Evolutionary conservation across 2,329 filamentous ascomycete genomes (phyloP).

Genomic region (Aspergillus japonicus): DNA sequence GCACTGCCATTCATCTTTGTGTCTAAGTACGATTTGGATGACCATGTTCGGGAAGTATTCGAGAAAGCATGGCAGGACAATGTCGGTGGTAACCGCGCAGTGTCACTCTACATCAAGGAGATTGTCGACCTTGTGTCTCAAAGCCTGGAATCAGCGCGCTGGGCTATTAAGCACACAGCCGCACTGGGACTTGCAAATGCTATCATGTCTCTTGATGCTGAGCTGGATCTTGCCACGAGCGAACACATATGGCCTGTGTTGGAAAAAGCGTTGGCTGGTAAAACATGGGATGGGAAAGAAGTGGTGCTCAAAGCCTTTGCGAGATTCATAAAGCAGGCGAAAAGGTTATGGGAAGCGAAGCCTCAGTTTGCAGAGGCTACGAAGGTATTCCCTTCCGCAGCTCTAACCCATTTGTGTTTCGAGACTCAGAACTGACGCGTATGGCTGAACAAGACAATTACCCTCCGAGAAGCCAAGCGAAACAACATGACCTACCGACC

Average conservation of each 20-base stretch:
- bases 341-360: slow-evolving; percentile 57
- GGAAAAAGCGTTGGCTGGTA: slow-evolving; percentile 77
- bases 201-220: slow-evolving; percentile 61
- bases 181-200: slow-evolving; percentile 77
- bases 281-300: slow-evolving; percentile 93
- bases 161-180: slow-evolving; percentile 86
- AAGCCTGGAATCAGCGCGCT: slow-evolving; percentile 76
- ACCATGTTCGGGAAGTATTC: slow-evolving; percentile 76
- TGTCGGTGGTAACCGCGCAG: slow-evolving; percentile 78
- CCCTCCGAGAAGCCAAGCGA: slow-evolving; percentile 81
- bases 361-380: slow-evolving; percentile 63
- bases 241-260: slow-evolving; percentile 75
- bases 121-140: slow-evolving; percentile 68
- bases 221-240: slow-evolving; percentile 59
- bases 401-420: background rate
- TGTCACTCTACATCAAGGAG: slow-evolving; percentile 80
- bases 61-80: slow-evolving; percentile 86
- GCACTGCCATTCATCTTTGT: slow-evolving; percentile 87
- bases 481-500: slow-evolving; percentile 83
- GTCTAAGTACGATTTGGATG: slow-evolving; percentile 79
- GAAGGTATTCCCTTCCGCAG: slow-evolving; percentile 52
- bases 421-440: background rate
- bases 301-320: slow-evolving; percentile 76
- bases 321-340: slow-evolving; percentile 68
- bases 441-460: slow-evolving; percentile 54